Base-by-base conservation (phyloP, 805 yeast species). In the Lipomyces japonicus region DNA sequence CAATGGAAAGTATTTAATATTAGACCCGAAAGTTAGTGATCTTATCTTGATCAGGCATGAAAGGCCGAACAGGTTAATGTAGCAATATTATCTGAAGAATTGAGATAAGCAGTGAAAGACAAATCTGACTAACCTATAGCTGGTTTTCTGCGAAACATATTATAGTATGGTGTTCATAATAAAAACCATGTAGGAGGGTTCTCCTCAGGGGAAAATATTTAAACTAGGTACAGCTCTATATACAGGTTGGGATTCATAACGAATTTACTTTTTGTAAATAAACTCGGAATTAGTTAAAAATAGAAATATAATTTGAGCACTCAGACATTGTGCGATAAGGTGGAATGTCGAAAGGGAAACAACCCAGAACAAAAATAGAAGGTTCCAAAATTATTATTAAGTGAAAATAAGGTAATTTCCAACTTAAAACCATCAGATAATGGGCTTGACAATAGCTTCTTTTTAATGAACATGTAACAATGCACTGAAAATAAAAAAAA, bases 41-140 rank as follows among this genome's bases (percentile, higher is more conserved):
- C 36, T 32, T 32, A 32, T 32, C 36, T 32, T 32, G 36, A 32
- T 32, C 36, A 32, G 36, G 36, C 36, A 16, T 32, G 36, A 16
- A 19, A 36, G 23, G 22, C 23, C 39, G 23, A 36, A 36, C 19
- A 19, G 39, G 39, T 36, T 19, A 16, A 36, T 36, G 39, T 36
- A 36, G 39, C 39, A 36, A 36, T 36, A 36, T 36, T 36, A 36
- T 36, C 39, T 24, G 39, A 36, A 19, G 39, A 36, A 36, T 36
- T 36, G 39, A 36, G 39, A 36, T 36, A 36, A n/a, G 39, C 39
- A 36, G 39, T 36, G 39, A 36, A 36, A 36, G 39, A 16, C 39
- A 36, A 36, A 36, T 36, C 39, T 36, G 39, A 36, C 23, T 16
- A 36, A 36, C 36, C n/a, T 32, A 32, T 32, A 32, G 36, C 36